Base-by-base conservation (phyloP, 441 rosid genomes). In the Macaranga tanarius region DNA sequence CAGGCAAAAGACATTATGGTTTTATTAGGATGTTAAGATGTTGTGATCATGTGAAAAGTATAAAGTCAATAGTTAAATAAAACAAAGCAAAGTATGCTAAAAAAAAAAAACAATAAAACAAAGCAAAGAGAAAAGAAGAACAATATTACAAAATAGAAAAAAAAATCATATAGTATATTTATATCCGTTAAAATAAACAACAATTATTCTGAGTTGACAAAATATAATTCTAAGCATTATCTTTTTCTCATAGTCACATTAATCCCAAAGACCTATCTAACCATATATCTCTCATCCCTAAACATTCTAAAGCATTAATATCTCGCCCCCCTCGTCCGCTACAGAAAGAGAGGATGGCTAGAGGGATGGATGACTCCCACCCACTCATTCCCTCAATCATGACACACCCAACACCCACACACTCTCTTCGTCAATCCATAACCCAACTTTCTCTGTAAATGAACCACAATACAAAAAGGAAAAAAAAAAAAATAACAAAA, bases 321-420 rank as follows among this genome's bases (percentile, higher is more conserved):
- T 52, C 79, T 74, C 84, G 73, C 84, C 85, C 87, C 83, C 87
- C 80, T 77, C 82, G 83, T 83, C 84, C 83, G 87, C 84, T 82
- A 76, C 86, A 74, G 79, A 82, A 76, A 45, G 78, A 81, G 65
- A 69, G 55, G 58, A 76, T 65, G 22, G 76, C 17, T 75, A 71
- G 77, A 40, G 66, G 38, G 73, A 56, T 44, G 75, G 72, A 17
- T 67, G 31, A 72, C 73, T 82, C 84, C 86, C 76, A 80, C 86
- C 89, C 90, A 86, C 88, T 78, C 90, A 86, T 84, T 86, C 89
- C 55, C 70, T 76, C 90, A 82, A 82, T 85, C 86, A 86, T 82
- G 66, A 79, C 79, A 42, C 76, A 16, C 42, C 54, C 25, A 72
- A 51, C 42, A 2, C 48, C 56, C 26, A 42, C 31, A 25, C 2